Evolutionary conservation across 2,329 filamentous ascomycete genomes (phyloP).

Genomic region (Eurotiales sp.): DNA sequence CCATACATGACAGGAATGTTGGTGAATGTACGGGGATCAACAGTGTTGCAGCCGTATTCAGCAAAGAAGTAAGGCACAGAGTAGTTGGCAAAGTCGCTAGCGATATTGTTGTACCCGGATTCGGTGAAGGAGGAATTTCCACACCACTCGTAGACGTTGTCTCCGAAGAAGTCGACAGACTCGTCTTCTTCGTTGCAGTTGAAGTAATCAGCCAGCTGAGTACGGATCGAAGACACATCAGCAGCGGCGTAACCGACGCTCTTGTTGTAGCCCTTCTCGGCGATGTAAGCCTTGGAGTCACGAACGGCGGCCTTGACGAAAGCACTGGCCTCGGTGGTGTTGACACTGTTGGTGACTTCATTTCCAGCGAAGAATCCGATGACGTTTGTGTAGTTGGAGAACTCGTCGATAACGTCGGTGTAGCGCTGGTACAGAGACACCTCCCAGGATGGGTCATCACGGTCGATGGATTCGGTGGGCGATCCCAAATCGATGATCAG

Average conservation of each 20-base stretch:
- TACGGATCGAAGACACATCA: constrained; percentile 80
- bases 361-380: constrained; percentile 99
- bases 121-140: constrained; percentile 75
- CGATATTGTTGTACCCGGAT: constrained; percentile 79
- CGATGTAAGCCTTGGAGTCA: constrained; percentile 94
- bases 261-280: constrained; percentile 71
- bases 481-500: constrained; percentile 87
- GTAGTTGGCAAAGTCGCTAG: constrained; percentile 82
- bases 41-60: constrained; percentile 92
- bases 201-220: constrained; percentile 84
- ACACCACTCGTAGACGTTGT: constrained; percentile 99
- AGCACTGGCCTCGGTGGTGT: constrained; percentile 85
- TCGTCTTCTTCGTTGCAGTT: constrained; percentile 69
- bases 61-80: constrained; percentile 96
- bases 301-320: constrained; percentile 98
- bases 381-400: constrained; percentile 81
- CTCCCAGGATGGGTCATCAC: constrained; percentile 74
- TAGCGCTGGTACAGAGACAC: constrained; percentile 75
- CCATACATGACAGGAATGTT: constrained; percentile 82
- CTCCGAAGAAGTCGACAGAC: constrained; percentile 95
- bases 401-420: constrained; percentile 73
- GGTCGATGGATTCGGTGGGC: constrained; percentile 79
- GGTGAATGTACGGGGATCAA: constrained; percentile 70
- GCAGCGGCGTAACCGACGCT: constrained; percentile 96
- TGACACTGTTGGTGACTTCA: constrained; percentile 84